Evolutionary conservation across 2,329 filamentous ascomycete species (phyloP).

Genomic region (Trichoderma harzianum): DNA sequence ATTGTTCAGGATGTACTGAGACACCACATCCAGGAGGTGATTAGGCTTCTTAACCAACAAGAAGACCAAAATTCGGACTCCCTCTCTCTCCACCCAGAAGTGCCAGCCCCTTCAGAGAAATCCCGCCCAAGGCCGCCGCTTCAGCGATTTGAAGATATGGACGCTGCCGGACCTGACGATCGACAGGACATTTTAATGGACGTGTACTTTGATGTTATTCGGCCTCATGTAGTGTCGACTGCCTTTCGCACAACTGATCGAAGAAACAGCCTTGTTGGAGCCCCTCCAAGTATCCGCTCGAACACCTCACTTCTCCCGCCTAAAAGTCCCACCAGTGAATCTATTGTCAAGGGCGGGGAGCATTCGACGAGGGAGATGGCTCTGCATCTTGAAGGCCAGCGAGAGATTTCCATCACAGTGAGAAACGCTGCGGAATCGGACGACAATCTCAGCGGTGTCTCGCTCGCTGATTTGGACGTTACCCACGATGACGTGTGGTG

Average conservation of each 20-base stretch:
- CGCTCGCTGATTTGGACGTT: constrained; percentile 26
- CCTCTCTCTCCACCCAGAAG: constrained; percentile 23
- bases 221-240: constrained; percentile 37
- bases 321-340: background rate
- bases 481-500: constrained; percentile 50
- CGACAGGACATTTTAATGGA: constrained; percentile 50
- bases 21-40: constrained; percentile 48
- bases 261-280: constrained; percentile 26
- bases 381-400: background rate
- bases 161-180: constrained; percentile 45
- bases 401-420: background rate
- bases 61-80: constrained; percentile 31
- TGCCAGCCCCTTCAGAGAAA: constrained; percentile 19
- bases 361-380: background rate
- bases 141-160: constrained; percentile 43
- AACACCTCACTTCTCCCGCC: background rate
- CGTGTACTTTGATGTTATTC: constrained; percentile 49
- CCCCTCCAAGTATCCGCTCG: constrained; percentile 23
- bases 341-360: background rate
- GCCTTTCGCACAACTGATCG: constrained; percentile 30
- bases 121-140: constrained; percentile 14
- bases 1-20: constrained; percentile 46
- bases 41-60: constrained; percentile 43
- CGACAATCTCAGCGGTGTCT: background rate
- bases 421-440: background rate